Conservation (phyloP, 306 rosid genomes). For the Vigna hirtella region DNA sequence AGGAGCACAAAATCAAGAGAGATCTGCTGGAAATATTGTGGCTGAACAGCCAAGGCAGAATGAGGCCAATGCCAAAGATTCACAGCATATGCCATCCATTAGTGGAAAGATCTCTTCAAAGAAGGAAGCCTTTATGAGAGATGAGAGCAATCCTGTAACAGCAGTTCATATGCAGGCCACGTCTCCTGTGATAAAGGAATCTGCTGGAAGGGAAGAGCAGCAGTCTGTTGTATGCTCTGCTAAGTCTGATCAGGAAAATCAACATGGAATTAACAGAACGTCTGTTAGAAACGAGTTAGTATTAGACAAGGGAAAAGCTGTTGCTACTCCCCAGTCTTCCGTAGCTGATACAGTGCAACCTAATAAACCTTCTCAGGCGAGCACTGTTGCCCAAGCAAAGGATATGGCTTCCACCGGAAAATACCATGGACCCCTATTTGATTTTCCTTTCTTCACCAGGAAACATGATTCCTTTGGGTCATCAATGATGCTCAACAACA, state of each 20-base stretch:
- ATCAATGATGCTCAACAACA: constrained; percentile 70
- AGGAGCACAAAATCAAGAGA: constrained; percentile 70
- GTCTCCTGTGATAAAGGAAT: constrained; percentile 62
- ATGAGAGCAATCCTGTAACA: constrained; percentile 61
- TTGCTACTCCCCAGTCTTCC: constrained; percentile 64
- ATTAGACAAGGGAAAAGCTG: constrained; percentile 82
- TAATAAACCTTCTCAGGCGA: constrained; percentile 67
- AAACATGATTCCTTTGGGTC: constrained; percentile 92
- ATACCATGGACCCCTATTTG: constrained; percentile 97
- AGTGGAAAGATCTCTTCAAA: constrained; percentile 59
- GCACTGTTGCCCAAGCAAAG: constrained; percentile 65
- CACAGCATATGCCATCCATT: constrained; percentile 56
- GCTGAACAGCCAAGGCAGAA: constrained; percentile 59
- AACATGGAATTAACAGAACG: constrained; percentile 57
- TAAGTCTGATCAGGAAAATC: constrained; percentile 72
- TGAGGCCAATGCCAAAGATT: constrained; percentile 67
- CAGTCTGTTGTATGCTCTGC: constrained; percentile 53
- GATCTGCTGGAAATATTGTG: constrained; percentile 61
- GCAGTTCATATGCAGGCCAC: constrained; percentile 58
- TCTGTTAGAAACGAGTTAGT: constrained; percentile 64
- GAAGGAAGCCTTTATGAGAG: constrained; percentile 68
- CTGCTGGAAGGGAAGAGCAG: constrained; percentile 80
- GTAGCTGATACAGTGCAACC: constrained; percentile 65
- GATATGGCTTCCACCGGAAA: constrained; percentile 72
- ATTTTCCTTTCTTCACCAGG: constrained; percentile 96